Base-by-base conservation (phyloP, 1,284 basidiomycete species). In the Apiotrichum laibachii region DNA sequence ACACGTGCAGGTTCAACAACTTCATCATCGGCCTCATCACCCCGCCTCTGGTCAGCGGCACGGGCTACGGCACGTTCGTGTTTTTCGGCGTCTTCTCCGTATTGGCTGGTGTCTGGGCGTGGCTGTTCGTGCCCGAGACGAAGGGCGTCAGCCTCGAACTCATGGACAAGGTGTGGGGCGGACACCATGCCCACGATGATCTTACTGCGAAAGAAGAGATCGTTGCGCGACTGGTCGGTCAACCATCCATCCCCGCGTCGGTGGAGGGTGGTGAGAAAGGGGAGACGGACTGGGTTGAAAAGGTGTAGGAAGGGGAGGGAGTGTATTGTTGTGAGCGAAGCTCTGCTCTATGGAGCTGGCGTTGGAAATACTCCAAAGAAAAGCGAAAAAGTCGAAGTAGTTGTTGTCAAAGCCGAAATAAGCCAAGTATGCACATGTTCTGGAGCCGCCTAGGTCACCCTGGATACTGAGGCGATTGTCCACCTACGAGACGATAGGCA, bases 21-120 rank as follows among this genome's bases (percentile, higher is more conserved):
- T 96, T 79, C 91, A 96, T 96, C 62, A 92, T 97, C 72, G 69
- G 70, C 35, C 61, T 69, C 12, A 65, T 71, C 56, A 68, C 69
- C 2, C 71, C 71, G 4, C 64, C 64, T 0, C 56, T 72, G 58
- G 42, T 72, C 18, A 15, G 59, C 18, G 55, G 57, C 15, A 62
- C 61, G 31, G 54, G 56, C 0, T 68, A 61, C 56, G 71, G 71
- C n/a, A 60, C 68, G 1, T 71, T 69, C 50, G 40, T 68, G 49
- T 71, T 72, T 62, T 70, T 70, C 40, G 68, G 55, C 19, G 40
- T 42, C 13, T 66, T 67, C 33, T 50, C 65, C 13, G 34, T 59
- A 26, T 35, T 67, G 19, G 56, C 59, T 0, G 50, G 53, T 16
- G 12, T 68, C 4, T 70, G 60, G 59, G 51, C 63, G 1, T 65